Evolutionary conservation across 331 rosid genomes (phyloP).

Genomic region (Quercus phellos): DNA sequence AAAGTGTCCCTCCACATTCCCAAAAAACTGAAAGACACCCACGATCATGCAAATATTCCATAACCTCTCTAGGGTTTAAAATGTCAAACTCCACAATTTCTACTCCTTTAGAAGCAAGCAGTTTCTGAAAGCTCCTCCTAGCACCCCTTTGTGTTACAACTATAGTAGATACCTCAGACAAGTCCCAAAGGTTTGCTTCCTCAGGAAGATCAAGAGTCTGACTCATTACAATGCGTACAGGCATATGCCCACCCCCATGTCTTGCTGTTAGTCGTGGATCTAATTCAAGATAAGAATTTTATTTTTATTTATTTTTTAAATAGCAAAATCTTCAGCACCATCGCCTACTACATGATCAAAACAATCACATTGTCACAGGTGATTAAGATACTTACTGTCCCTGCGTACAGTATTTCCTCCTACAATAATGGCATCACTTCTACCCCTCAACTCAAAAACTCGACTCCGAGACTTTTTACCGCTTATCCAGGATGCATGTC

Average conservation of each 20-base stretch:
- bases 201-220: conserved; percentile 83
- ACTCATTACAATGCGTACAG: conserved; percentile 71
- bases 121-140: conserved; percentile 76
- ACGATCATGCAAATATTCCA: conserved; percentile 92
- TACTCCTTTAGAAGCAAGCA: conserved; percentile 94
- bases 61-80: conserved; percentile 73
- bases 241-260: conserved; percentile 90
- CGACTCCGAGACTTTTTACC: conserved; percentile 67
- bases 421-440: conserved; percentile 85
- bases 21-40: conserved; percentile 88
- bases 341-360: not conserved
- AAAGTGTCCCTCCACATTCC: conserved; percentile 96
- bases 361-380: conserved; percentile 11
- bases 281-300: conserved; percentile 20
- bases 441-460: conserved; percentile 75
- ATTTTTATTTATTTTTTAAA: not conserved
- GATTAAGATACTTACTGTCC: conserved; percentile 66
- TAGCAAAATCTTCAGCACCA: not conserved
- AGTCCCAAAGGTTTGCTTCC: conserved; percentile 82
- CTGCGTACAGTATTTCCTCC: conserved; percentile 91
- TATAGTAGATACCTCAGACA: conserved; percentile 70
- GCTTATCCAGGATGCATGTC: conserved; percentile 89
- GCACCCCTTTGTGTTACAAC: conserved; percentile 98
- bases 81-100: conserved; percentile 95
- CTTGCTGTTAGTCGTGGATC: conserved; percentile 93